phyloP scores from a whole-genome alignment of 192 early-diverging fungal species.

The Geranomyces michiganensis region DNA sequence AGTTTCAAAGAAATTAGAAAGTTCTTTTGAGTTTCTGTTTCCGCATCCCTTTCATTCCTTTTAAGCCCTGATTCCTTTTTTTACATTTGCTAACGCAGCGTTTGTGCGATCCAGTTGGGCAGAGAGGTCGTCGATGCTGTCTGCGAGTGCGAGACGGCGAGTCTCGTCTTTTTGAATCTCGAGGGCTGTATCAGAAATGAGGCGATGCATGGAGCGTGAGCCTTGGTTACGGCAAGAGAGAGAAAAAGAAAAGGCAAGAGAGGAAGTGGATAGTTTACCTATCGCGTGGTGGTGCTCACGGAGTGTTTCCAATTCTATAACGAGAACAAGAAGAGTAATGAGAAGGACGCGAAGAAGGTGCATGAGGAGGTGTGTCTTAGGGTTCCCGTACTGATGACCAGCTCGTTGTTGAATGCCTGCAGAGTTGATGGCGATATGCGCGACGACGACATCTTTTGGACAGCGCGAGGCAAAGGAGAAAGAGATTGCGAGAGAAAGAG shows the following conservation, averaged over 20 bases:
- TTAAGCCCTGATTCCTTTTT: not conserved
- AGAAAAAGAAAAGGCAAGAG: too few species aligned
- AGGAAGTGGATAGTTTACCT: conserved; percentile 3
- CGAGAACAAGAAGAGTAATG: not conserved
- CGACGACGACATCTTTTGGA: conserved; percentile 17
- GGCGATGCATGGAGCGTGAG: too few species aligned
- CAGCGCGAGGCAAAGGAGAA: too few species aligned
- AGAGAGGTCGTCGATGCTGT: conserved; percentile 10
- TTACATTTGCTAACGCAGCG: conserved; percentile 10
- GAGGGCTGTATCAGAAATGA: conserved; percentile 3
- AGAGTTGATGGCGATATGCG: conserved; percentile 29
- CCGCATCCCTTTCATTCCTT: not conserved
- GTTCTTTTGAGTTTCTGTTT: not conserved
- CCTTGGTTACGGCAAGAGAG: too few species aligned
- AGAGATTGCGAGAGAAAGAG: too few species aligned
- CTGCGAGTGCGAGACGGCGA: conserved; percentile 2
- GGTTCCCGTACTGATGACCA: conserved; percentile 20
- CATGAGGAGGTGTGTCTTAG: too few species aligned
- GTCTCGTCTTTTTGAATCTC: conserved; percentile 20
- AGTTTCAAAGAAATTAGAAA: not conserved
- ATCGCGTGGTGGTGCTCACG: conserved; percentile 20
- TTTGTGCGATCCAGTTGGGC: conserved; percentile 13
- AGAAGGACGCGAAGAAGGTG: not conserved
- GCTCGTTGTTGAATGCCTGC: conserved; percentile 38
- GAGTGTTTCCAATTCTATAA: conserved; percentile 4